A percentile compares a stretch with the other conserved stretches of the same genome.
phyloP scores from a whole-genome alignment of 2,329 filamentous ascomycete species.

The Bertia moriformis region DNA sequence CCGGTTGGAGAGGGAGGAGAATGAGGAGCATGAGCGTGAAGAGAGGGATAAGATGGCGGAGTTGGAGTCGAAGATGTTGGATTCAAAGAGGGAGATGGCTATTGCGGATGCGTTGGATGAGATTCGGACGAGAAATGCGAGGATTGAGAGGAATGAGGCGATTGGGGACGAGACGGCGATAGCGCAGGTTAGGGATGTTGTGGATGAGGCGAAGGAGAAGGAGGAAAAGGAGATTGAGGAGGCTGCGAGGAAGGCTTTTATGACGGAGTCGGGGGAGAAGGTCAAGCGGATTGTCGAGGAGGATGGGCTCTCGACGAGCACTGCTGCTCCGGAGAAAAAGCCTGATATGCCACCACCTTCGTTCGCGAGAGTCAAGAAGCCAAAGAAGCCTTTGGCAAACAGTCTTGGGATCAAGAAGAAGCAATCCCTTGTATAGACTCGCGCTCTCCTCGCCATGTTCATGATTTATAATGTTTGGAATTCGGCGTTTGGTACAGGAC shows the following conservation, averaged over 20 bases:
- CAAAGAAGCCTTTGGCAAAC: background rate
- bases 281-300: constrained; percentile 1
- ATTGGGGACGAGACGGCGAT: constrained; percentile 45
- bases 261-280: background rate
- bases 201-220: constrained; percentile 34
- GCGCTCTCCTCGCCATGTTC: no score
- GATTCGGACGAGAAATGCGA: constrained; percentile 79
- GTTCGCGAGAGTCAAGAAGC: constrained; percentile 1
- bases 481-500: no score
- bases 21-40: constrained; percentile 43
- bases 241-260: constrained; percentile 11
- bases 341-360: background rate
- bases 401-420: constrained; percentile 1
- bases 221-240: constrained; percentile 75
- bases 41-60: constrained; percentile 90
- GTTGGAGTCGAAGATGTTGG: constrained; percentile 80
- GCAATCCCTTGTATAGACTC: background rate
- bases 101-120: constrained; percentile 92
- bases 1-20: constrained; percentile 64
- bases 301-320: background rate
- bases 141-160: constrained; percentile 62
- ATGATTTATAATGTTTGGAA: no score
- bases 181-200: constrained; percentile 30
- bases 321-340: background rate
- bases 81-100: constrained; percentile 90